Evolutionary conservation across 208 protist genomes (phyloP), one percentile per base, ranked within the genome.

Genomic region (Acanthamoeba rhysodes): DNA sequence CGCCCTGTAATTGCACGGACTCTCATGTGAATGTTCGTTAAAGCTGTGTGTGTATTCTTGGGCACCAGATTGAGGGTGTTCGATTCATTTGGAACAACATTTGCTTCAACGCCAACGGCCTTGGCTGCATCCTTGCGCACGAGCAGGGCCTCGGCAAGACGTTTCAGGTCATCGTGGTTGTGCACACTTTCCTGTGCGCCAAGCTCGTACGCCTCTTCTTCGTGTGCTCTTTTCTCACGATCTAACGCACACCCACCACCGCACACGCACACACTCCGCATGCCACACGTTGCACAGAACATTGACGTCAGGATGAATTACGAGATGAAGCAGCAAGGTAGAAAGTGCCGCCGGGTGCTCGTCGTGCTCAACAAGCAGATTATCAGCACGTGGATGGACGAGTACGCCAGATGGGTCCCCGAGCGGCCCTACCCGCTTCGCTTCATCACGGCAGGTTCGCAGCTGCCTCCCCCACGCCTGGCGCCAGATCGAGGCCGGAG

Each of bases 111-210:
- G 41, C 32, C 16, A 32, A 41, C 7, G 87, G 87, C 59, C 32
- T 92, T 27, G 87, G 87, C 22, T 92, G 87, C 45, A 92, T 92
- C 32, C 64, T 92, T 3, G 87, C 87, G 10, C 87, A 92, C 64
- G 87, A 92, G 62, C 55, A 76, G 62, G 87, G 87, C 8, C 87
- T 92, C 16, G 87, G 87, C 62, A 92, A 92, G 37, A 92, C 87
- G 4, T 53, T 92, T 45, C 62, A 68, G 24, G 37, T 92, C 59
- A 68, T 92, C 34, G 37, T 57, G 18, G 55, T 92, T 8, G 27
- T 55, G 2, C 87, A 92, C 64, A 92, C 87, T 2, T 92, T 92
- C 80, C 45, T 88, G 12, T 88, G 80, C 53, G 22, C 80, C 80
- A 41, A 88, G 8, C 16, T 55, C 12, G 80, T 88, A 64, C 80